A percentile compares a stretch with the other conserved stretches of the same genome.
phyloP scores from a whole-genome alignment of 2,329 filamentous ascomycete genomes.

The Orbilia javanica region DNA sequence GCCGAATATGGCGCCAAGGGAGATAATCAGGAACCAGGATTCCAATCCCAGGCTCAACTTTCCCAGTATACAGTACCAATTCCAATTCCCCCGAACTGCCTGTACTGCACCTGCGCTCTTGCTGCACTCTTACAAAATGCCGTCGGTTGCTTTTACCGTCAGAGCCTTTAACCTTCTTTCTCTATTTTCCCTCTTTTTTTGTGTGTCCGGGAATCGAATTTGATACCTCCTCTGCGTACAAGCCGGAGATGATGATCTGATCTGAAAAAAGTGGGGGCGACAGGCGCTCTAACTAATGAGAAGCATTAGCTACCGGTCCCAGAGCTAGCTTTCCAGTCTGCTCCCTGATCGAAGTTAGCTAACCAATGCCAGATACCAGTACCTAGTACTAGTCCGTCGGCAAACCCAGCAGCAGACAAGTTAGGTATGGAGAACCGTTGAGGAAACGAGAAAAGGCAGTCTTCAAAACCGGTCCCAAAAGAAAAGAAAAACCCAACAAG shows the following conservation, averaged over 20 bases:
- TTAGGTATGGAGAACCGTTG: not conserved
- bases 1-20: slow-evolving; percentile 28
- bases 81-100: not conserved
- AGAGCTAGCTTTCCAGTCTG: not conserved
- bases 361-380: no score
- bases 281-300: not conserved
- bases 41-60: no score
- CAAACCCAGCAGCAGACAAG: slow-evolving; percentile 15
- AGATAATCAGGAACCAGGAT: slow-evolving; percentile 27
- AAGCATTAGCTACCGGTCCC: not conserved
- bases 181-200: no score
- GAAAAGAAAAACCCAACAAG: not conserved
- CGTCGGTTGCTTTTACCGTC: not conserved
- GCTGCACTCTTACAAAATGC: no score
- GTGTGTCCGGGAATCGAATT: not conserved
- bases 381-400: not conserved
- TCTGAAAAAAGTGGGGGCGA: slow-evolving; percentile 20
- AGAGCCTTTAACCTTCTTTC: no score
- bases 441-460: not conserved
- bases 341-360: slow-evolving; percentile 6
- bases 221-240: not conserved
- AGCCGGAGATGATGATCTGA: not conserved
- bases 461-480: not conserved
- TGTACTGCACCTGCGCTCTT: no score
- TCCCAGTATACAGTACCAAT: no score